A percentile compares a stretch with the other conserved stretches of the same genome.
These are phyloP conservation scores for Ophiocordyceps camponoti-leonardi DNA, from an alignment of 2,329 filamentous ascomycete genomes.

Conservation along the genomic window DNA sequence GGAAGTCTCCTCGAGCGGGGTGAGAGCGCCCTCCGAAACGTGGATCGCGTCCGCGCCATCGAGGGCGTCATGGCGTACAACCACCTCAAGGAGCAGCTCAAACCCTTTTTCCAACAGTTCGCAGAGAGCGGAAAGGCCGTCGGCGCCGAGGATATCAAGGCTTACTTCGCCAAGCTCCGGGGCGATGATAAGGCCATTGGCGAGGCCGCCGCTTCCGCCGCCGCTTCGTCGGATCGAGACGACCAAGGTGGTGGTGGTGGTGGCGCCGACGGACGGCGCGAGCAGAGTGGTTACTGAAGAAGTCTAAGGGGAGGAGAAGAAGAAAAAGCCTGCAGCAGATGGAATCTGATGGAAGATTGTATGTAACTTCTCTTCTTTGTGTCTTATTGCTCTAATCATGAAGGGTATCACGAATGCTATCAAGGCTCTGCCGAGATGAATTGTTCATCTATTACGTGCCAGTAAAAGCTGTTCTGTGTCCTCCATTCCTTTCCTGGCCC, in stretches of 20 bases:
- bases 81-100: slow-evolving; percentile 88
- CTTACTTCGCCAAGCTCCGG: slow-evolving; percentile 84
- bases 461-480: background rate
- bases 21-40: slow-evolving; percentile 77
- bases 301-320: background rate
- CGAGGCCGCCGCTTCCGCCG: slow-evolving; percentile 37
- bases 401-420: background rate
- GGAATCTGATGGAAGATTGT: background rate
- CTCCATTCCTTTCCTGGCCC: background rate
- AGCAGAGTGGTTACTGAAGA: slow-evolving; percentile 34
- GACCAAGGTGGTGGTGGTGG: slow-evolving; percentile 15
- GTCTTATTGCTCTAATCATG: background rate
- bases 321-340: no score
- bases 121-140: slow-evolving; percentile 81
- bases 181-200: slow-evolving; percentile 66
- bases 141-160: slow-evolving; percentile 88
- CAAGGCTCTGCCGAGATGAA: background rate
- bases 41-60: slow-evolving; percentile 85
- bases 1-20: slow-evolving; percentile 79
- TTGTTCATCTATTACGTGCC: background rate
- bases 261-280: slow-evolving; percentile 19
- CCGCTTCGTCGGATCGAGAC: slow-evolving; percentile 6
- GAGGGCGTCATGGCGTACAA: slow-evolving; percentile 98
- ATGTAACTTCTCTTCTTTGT: background rate
- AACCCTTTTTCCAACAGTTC: slow-evolving; percentile 83